Evolutionary conservation across 129 eudicot genomes (phyloP), one percentile per base, ranked within the genome.

Genomic region (Mikania micrantha): DNA sequence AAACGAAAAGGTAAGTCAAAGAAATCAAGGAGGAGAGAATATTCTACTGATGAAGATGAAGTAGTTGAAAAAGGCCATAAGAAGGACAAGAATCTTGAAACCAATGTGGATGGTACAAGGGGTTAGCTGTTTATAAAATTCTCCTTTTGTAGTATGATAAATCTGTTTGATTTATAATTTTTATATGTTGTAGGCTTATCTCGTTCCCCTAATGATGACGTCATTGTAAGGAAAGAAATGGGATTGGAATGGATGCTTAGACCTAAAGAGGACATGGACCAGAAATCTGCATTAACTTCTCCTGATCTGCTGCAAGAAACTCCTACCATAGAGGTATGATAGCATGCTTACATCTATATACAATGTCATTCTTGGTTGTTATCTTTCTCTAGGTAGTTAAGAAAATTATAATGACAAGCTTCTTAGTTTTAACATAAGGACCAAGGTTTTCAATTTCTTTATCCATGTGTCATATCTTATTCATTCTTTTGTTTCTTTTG

Each of bases 191-290:
- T 50, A 75, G 82, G 75, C 53, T 75, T 48, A 12, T 48, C 3
- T 29, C 54, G 49, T 16, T 72, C 77, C 1, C 36, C 15, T 7
- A 69, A 69, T 39, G 48, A 39, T 48, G 67, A 69, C 8, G 71
- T 78, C 74, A 69, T 64, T 57, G 78, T 70, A 60, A 82, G 98
- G 78, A 81, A 79, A 70, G 91, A 93, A 64, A 80, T 84, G 86
- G 98, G 98, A 60, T 65, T 88, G 48, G 98, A 88, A 35, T 93
- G 96, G 95, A 93, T 93, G 98, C 86, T 86, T 24, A 85, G 80
- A 72, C 96, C 96, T 15, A 87, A 83, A 74, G 90, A 82, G 9
- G 79, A 61, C 9, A 11, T 22, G 1, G 82, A 75, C 22, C 61
- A 56, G 52, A 76, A 77, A 74, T 58, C 81, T 38, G 32, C 61